These are phyloP conservation scores for Citrus mangshanensis DNA, from an alignment of 345 rosid genomes.

Conservation along the genomic window DNA sequence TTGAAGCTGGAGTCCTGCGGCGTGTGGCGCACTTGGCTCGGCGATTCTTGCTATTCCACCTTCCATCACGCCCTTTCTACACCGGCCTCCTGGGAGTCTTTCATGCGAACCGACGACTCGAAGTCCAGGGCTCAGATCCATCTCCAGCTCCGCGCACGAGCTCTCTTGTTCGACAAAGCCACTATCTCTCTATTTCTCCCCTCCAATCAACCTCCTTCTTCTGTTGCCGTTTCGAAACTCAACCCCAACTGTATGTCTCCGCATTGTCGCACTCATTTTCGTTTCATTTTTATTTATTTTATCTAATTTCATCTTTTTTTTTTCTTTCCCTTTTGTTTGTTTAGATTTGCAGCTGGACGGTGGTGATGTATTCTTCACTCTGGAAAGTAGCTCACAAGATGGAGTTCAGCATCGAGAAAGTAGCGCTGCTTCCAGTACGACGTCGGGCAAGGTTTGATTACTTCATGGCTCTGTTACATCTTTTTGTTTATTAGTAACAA, in stretches of 20 bases:
- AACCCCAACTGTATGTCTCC: slow-evolving; percentile 56
- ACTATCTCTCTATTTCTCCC: slow-evolving; percentile 61
- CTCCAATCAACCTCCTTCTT: slow-evolving; percentile 24
- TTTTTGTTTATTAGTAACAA: background rate
- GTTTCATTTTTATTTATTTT: background rate
- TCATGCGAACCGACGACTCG: slow-evolving; percentile 70
- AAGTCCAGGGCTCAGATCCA: slow-evolving; percentile 80
- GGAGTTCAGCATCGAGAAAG: slow-evolving; percentile 47
- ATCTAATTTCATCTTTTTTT: background rate
- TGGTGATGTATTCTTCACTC: slow-evolving; percentile 74
- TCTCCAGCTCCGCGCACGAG: slow-evolving; percentile 85
- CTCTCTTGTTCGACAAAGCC: slow-evolving; percentile 90
- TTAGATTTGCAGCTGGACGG: slow-evolving; percentile 86
- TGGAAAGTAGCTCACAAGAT: slow-evolving; percentile 50
- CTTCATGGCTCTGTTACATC: background rate
- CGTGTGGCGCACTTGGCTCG: slow-evolving; percentile 88
- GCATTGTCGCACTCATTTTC: background rate
- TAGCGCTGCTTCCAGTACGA: slow-evolving; percentile 30
- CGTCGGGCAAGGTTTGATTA: slow-evolving; percentile 48
- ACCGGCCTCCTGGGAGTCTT: slow-evolving; percentile 72
- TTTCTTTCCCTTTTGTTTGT: background rate
- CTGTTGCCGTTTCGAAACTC: slow-evolving; percentile 61
- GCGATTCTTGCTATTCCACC: slow-evolving; percentile 54
- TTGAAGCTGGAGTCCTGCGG: slow-evolving; percentile 65
- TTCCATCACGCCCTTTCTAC: slow-evolving; percentile 61